A percentile compares a stretch with the other conserved stretches of the same genome.
phyloP scores from a whole-genome alignment of 257 asterid genomes.

The Dorcoceras hygrometricum region DNA sequence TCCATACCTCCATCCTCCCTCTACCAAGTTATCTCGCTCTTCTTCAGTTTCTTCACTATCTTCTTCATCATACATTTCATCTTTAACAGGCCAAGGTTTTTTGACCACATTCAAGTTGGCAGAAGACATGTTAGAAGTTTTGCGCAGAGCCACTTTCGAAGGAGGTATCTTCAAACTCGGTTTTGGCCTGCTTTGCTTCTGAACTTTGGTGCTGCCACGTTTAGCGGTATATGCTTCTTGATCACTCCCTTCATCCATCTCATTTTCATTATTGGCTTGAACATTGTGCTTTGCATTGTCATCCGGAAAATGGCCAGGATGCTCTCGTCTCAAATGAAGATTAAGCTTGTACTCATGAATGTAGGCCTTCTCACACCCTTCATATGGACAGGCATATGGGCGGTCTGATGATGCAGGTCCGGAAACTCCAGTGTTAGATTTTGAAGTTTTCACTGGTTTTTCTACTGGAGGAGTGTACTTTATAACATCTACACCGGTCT shows the following conservation, averaged over 20 bases:
- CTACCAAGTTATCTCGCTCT: slow-evolving; percentile 71
- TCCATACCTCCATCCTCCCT: slow-evolving; percentile 76
- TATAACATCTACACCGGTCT: slow-evolving; percentile 48
- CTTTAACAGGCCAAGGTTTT: slow-evolving; percentile 61
- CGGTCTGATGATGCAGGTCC: slow-evolving; percentile 79
- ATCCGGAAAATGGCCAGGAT: slow-evolving; percentile 88
- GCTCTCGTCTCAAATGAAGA: slow-evolving; percentile 87
- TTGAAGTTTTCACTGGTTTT: slow-evolving; percentile 67
- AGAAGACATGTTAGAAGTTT: slow-evolving; percentile 43
- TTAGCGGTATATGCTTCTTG: slow-evolving; percentile 57
- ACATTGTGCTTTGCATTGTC: slow-evolving; percentile 53
- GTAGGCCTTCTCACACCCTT: slow-evolving; percentile 97
- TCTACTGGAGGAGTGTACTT: slow-evolving; percentile 61
- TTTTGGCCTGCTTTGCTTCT: slow-evolving; percentile 68
- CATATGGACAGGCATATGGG: slow-evolving; percentile 85
- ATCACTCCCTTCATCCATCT: slow-evolving; percentile 82
- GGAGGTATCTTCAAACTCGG: slow-evolving; percentile 79
- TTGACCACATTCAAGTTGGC: slow-evolving; percentile 48
- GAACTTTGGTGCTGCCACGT: slow-evolving; percentile 49
- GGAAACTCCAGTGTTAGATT: slow-evolving; percentile 46
- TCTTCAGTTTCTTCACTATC: slow-evolving; percentile 99
- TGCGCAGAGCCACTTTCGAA: slow-evolving; percentile 64
- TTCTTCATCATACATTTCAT: slow-evolving; percentile 60
- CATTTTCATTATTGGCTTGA: slow-evolving; percentile 47
- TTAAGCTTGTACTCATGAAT: slow-evolving; percentile 98